Evolutionary conservation across 163 green algal genomes (phyloP).

Genomic region (Smithsoniella earleae): DNA sequence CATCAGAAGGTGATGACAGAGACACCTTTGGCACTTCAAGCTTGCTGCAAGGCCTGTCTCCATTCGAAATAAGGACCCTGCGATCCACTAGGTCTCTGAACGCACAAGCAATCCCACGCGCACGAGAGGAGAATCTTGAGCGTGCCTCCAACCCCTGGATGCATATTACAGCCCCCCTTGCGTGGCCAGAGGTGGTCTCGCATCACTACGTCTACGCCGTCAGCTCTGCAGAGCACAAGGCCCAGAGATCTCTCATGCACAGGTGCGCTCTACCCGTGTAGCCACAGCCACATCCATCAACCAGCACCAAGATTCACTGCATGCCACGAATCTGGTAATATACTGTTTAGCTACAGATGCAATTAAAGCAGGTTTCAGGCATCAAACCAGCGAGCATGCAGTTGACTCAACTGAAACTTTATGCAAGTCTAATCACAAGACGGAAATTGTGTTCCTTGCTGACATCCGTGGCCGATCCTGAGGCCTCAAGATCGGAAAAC

Average conservation of each 20-base stretch:
- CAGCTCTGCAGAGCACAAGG: slow-evolving; percentile 35
- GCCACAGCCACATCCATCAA: no score
- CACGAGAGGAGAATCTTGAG: background rate
- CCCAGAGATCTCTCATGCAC: slow-evolving; percentile 53
- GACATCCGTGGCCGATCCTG: no score
- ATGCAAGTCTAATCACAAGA: no score
- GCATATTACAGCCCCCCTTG: background rate
- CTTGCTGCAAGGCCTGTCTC: slow-evolving; percentile 8
- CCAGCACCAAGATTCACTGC: background rate
- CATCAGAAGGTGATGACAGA: no score
- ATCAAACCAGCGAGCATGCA: no score
- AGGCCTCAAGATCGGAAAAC: background rate
- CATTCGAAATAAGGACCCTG: background rate
- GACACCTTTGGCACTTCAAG: no score
- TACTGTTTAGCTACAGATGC: no score
- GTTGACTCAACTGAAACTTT: no score
- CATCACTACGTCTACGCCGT: no score
- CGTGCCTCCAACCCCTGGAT: slow-evolving; percentile 9
- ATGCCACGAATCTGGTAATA: no score
- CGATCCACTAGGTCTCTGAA: background rate
- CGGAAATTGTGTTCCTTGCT: no score
- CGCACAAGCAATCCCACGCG: background rate
- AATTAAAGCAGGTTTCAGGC: no score
- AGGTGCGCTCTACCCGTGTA: slow-evolving; percentile 26
- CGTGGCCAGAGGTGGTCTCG: background rate